Base-by-base conservation (phyloP, 331 rosid genomes). In the Saraca asoca region DNA sequence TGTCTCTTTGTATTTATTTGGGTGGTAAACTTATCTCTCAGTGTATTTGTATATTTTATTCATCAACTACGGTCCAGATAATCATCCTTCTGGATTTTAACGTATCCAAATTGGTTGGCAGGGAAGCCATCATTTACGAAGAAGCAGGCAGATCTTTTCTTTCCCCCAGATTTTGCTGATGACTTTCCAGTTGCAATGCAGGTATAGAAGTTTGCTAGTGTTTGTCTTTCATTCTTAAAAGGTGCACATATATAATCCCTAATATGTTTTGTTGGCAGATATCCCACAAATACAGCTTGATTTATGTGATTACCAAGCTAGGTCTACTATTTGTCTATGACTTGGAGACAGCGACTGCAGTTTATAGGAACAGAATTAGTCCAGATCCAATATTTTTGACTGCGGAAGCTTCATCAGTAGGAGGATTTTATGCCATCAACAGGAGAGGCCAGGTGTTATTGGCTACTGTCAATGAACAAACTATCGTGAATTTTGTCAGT, bases 131-230 rank as follows among this genome's bases (percentile, higher is more conserved):
- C 99, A 17, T 94, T 94, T 80, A 68, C 96, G 7, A 90, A 94
- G 92, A 94, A 94, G 76, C 99, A 94, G 74, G 97, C 99, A 31
- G 99, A 90, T 82, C 92, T 94, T 48, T 94, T 90, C 91, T 94
- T 94, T 68, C 99, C 99, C 60, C 99, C 99, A 13, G 99, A 94
- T 85, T 94, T 94, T 82, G 91, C 88, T 9, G 99, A 94, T 68
- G 99, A 94, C 77, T 94, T 94, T 73, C 99, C 99, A 48, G 99
- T 94, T 73, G 78, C 99, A 52, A 94, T 94, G 97, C 99, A 94
- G 99, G 99, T 94, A 75, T 11, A 2, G 51, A 64, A 69, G 68
- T 66, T 24, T 15, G 52, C 56, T 65, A 63, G 7, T 58, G 63
- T 67, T 75, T 69, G 65, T 52, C 41, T 53, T 31, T 70, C 45